phyloP scores from a whole-genome alignment of 176 grass and related monocot genomes.

The Bothriochloa decipiens region DNA sequence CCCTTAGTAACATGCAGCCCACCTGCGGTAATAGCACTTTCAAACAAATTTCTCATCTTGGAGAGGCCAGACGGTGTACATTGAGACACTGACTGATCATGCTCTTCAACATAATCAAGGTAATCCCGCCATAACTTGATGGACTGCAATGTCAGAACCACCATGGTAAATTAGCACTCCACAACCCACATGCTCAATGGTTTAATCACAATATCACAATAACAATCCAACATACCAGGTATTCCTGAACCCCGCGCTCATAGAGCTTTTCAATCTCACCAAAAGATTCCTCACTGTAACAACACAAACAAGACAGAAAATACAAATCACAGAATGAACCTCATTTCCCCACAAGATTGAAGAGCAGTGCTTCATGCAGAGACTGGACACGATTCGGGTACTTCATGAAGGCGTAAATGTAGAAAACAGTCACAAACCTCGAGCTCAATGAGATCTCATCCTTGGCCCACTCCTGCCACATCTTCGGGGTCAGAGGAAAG shows the following conservation, averaged over 20 bases:
- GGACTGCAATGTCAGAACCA: constrained; percentile 58
- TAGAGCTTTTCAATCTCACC: constrained; percentile 76
- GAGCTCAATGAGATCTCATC: constrained; percentile 79
- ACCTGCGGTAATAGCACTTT: constrained; percentile 78
- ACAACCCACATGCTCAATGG: neutral
- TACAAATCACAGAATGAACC: neutral
- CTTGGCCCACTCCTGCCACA: constrained; percentile 91
- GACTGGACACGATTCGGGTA: neutral
- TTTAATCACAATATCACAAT: constrained; percentile 7
- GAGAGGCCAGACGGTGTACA: constrained; percentile 67
- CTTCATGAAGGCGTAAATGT: neutral
- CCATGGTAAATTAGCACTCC: constrained; percentile 33
- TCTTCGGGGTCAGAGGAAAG: constrained; percentile 77
- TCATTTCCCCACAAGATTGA: neutral
- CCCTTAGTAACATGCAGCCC: constrained; percentile 81
- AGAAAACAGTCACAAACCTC: constrained; percentile 47
- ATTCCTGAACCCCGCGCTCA: constrained; percentile 86
- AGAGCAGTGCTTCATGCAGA: neutral
- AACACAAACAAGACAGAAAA: constrained; percentile 23
- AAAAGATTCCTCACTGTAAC: constrained; percentile 67
- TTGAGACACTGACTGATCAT: constrained; percentile 67
- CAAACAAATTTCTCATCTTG: constrained; percentile 92
- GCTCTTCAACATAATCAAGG: constrained; percentile 82
- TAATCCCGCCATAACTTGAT: constrained; percentile 85
- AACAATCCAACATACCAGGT: constrained; percentile 67